Base-by-base conservation (phyloP, 2,329 filamentous ascomycete species). In the Balansia obtecta region DNA sequence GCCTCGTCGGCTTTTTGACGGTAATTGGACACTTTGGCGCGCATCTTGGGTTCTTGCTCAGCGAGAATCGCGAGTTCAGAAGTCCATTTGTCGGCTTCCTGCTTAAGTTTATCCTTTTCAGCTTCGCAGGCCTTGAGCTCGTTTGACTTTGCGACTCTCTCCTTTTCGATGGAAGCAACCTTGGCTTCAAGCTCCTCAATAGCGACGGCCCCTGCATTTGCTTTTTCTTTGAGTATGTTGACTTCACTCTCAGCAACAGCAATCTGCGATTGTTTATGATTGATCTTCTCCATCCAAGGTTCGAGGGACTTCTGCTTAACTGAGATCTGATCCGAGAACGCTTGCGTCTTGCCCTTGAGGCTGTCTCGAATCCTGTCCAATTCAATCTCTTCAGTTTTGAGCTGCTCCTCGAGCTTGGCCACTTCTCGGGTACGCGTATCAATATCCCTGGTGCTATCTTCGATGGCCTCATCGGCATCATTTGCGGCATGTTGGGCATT, bases 1-100 rank as follows among this genome's bases (percentile, higher is more conserved):
- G 93, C 93, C 67, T 98, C 94, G 55, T 98, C 93, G 5, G 93
- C 93, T 70, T 95, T 97, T 64, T 96, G 90, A 45, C 93, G 80
- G 10, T 88, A 86, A 52, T 85, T 87, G 4, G 93, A 97, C 34
- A 98, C 80, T 66, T 91, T 88, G 22, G 85, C 76, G 39, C 88
- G 85, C 53, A 95, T 73, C 55, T 86, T 82, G 12, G 90, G 88
- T 63, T 97, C 93, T 63, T 88, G 85, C 44, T 82, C 72, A 0
- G 78, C 71, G 12, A 95, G 76, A 50, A 86, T 80, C 45, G 83
- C 76, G 33, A 95, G 71, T 58, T 95, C 85, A 0, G 78, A 74
- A 57, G 86, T 78, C 50, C 89, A 73, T 57, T 83, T 82, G 55
- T 80, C 74, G 1, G 83, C 79, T 61, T 96, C 87, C 58, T 87